Evolutionary conservation across 352 stramenopile species (phyloP), one percentile per base, ranked within the genome.

Genomic region (Globisporangium rhizosaccharum): DNA sequence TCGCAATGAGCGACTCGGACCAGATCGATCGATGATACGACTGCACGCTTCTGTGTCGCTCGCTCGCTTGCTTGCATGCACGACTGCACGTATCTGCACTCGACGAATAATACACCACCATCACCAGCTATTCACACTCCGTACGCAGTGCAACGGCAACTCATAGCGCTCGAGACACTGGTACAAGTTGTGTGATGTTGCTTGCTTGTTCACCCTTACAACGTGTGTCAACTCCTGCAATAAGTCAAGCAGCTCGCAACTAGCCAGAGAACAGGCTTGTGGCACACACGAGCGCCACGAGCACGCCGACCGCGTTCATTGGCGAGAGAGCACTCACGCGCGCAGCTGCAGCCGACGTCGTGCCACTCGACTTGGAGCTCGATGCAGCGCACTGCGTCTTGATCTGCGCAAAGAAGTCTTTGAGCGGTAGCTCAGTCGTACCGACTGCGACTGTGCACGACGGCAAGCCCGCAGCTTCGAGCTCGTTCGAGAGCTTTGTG

Each of bases 351-450:
- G 55, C 47, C 25, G 49, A 45, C 37, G 37, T 42, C 18, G 25
- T 18, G 28, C 36, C 41, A 9, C 20, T 53, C 18, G 56, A 25
- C 18, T 63, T 65, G 41, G 45, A 39, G 7, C 3, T 48, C 17
- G 45, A 30, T 6, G 9, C 33, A 26, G 12, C 30, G 48, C 66
- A 76, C 57, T 65, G 53, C 18, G 48, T 49, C 26, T 65, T 61
- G 51, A 73, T 69, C 39, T 76, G 54, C 26, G 67, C 69, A 56
- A 73, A 76, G 23, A 74, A 72, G 5, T 62, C 60, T 53, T 77
- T 74, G 57, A 77, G 71, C 36, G 63, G 33, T 33, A 72, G 54
- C 10, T 61, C 65, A 11, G 36, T 48, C 48, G 69, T 51, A 25
- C 63, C 66, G 14, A 76, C 68, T 3, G 37, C 41, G 3, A 76